phyloP scores from a whole-genome alignment of 2,329 filamentous ascomycete species.

The Neonectria sp. region DNA sequence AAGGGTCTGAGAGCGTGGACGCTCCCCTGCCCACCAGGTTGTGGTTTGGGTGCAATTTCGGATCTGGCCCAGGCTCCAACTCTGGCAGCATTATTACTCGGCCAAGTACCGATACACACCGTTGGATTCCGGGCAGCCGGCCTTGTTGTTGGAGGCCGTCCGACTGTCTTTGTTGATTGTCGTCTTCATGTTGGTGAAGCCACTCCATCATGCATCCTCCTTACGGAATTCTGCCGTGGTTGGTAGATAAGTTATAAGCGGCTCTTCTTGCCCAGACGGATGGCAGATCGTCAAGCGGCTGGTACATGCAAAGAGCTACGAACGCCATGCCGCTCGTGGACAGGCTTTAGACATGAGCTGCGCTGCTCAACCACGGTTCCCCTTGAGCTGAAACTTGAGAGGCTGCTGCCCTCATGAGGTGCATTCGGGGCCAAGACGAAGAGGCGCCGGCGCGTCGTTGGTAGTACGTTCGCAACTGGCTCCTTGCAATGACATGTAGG shows the following conservation, averaged over 20 bases:
- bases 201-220: not conserved
- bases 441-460: slow-evolving; percentile 28
- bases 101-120: slow-evolving; percentile 44
- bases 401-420: slow-evolving; percentile 27
- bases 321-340: slow-evolving; percentile 42
- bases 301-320: slow-evolving; percentile 40
- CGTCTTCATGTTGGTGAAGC: not conserved
- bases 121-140: slow-evolving; percentile 38
- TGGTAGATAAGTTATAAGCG: slow-evolving; percentile 17
- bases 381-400: slow-evolving; percentile 10
- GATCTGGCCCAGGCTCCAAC: slow-evolving; percentile 38
- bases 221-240: not conserved
- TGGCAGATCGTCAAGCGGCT: slow-evolving; percentile 32
- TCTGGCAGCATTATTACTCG: slow-evolving; percentile 24
- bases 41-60: slow-evolving; percentile 43
- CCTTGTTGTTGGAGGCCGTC: slow-evolving; percentile 13
- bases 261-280: slow-evolving; percentile 37
- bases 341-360: slow-evolving; percentile 28
- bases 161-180: not conserved
- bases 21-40: slow-evolving; percentile 32
- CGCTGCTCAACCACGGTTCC: slow-evolving; percentile 28
- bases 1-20: slow-evolving; percentile 29
- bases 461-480: not conserved
- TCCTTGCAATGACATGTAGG: slow-evolving; percentile 11
- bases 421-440: slow-evolving; percentile 34